Evolutionary conservation across 768 basidiomycete species (phyloP).

Genomic region (Agrocybe pediades): DNA sequence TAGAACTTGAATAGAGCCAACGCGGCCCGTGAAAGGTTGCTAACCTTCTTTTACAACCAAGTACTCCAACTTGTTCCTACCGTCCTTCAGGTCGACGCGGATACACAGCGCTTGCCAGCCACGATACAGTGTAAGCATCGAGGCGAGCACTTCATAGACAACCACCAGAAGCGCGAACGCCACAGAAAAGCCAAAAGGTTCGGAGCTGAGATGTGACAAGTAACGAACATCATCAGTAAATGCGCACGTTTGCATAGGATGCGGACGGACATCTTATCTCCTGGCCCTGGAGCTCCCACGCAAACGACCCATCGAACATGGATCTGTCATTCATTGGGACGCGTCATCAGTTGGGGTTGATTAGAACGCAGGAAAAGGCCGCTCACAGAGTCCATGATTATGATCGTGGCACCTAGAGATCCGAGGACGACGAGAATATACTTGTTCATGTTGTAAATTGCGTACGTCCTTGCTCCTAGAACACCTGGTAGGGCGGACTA

Average conservation of each 20-base stretch:
- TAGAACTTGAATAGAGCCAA: background rate
- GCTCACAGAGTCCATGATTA: slow-evolving; percentile 1
- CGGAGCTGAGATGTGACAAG: background rate
- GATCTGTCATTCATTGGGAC: background rate
- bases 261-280: background rate
- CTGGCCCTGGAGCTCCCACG: background rate
- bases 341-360: background rate
- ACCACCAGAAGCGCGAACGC: background rate
- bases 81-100: background rate
- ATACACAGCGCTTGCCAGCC: slow-evolving; percentile 1
- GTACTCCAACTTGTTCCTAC: background rate
- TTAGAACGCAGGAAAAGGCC: background rate
- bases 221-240: background rate
- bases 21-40: background rate
- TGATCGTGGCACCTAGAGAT: background rate
- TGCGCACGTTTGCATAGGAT: background rate
- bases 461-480: background rate
- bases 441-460: background rate
- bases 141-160: background rate
- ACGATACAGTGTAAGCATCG: background rate
- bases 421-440: slow-evolving; percentile 1
- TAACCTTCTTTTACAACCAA: background rate
- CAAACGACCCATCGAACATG: background rate
- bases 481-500: background rate
- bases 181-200: background rate